A percentile compares a stretch with the other conserved stretches of the same genome.
Conservation (phyloP, 75 land plant genomes). For the Pinus albicaulis region DNA sequence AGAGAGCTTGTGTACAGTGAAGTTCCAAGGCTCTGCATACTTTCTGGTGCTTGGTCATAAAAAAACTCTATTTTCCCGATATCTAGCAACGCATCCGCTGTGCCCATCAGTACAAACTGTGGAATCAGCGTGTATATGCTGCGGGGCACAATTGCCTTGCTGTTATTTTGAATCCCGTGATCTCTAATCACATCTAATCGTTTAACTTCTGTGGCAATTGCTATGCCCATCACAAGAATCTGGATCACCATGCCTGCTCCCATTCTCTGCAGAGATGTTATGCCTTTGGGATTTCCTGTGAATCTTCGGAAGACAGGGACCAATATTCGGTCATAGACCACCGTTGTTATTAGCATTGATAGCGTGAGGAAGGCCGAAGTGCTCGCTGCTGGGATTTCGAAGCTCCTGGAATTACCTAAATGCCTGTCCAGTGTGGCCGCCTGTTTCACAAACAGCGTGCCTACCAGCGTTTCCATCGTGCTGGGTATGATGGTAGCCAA, state of each 20-base stretch:
- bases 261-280: conserved; percentile 45
- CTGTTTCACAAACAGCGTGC: conserved; percentile 64
- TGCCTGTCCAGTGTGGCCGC: conserved; percentile 54
- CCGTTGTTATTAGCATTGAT: conserved; percentile 42
- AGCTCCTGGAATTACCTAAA: conserved; percentile 29
- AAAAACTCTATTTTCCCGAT: conserved; percentile 85
- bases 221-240: conserved; percentile 33
- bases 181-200: conserved; percentile 35
- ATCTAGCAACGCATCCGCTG: conserved; percentile 67
- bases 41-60: conserved; percentile 80
- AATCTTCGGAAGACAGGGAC: conserved; percentile 38
- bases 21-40: conserved; percentile 87
- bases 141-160: conserved; percentile 66
- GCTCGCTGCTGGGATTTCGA: conserved; percentile 61
- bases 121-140: conserved; percentile 80
- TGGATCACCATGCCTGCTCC: conserved; percentile 50
- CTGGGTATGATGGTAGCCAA: conserved; percentile 42
- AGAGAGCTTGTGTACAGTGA: conserved; percentile 77
- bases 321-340: conserved; percentile 47
- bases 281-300: conserved; percentile 42
- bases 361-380: conserved; percentile 44
- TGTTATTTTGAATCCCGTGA: conserved; percentile 19
- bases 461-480: conserved; percentile 48
- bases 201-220: conserved; percentile 39
- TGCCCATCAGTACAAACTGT: conserved; percentile 68